These are phyloP conservation scores for Platismatia glauca DNA, from an alignment of 495 filamentous ascomycete genomes.

Conservation along the genomic window DNA sequence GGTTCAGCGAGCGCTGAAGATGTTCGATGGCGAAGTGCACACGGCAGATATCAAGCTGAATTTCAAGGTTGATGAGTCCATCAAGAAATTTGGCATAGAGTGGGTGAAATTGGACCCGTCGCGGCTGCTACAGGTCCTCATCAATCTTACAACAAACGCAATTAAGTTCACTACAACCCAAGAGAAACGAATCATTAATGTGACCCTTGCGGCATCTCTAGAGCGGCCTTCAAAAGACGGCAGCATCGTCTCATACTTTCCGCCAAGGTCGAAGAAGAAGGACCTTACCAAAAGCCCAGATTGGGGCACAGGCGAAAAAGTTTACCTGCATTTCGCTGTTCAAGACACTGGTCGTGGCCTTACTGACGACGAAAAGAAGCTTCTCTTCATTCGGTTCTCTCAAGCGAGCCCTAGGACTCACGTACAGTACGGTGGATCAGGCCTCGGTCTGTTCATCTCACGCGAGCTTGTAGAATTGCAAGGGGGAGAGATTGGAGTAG, in stretches of 20 bases:
- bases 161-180: conserved; percentile 63
- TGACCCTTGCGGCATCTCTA: conserved; percentile 59
- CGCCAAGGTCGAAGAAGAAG: conserved; percentile 42
- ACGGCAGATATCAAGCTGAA: conserved; percentile 58
- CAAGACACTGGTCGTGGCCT: conserved; percentile 73
- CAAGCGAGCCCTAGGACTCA: conserved; percentile 73
- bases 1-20: conserved; percentile 57
- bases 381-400: conserved; percentile 73
- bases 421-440: conserved; percentile 72
- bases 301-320: conserved; percentile 59
- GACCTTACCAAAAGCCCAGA: conserved; percentile 41
- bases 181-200: conserved; percentile 49
- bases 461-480: conserved; percentile 69
- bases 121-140: conserved; percentile 62
- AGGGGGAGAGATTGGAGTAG: conserved; percentile 76
- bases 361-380: conserved; percentile 59
- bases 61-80: conserved; percentile 50
- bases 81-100: conserved; percentile 45
- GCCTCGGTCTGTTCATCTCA: conserved; percentile 76
- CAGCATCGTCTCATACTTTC: conserved; percentile 44
- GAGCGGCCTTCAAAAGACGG: conserved; percentile 40
- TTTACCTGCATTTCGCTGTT: conserved; percentile 66
- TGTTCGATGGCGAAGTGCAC: conserved; percentile 63
- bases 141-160: conserved; percentile 69
- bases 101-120: conserved; percentile 65